These are phyloP conservation scores for Brassica carinata DNA, from an alignment of 345 rosid genomes.

Conservation along the genomic window DNA sequence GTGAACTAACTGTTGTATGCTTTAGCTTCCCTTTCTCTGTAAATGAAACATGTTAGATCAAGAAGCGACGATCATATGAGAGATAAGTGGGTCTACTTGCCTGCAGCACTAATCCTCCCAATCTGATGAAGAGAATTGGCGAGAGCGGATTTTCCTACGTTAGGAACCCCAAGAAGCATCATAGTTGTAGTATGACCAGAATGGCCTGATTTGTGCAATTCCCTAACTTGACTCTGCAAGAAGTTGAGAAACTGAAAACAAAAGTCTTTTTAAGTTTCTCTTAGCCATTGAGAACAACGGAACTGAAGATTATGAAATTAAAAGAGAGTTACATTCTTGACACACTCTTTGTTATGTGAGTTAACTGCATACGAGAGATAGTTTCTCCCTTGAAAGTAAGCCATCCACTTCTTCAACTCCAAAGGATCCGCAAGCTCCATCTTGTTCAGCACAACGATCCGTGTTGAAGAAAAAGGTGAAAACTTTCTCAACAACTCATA, in stretches of 20 bases:
- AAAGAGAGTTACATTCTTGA: constrained; percentile 55
- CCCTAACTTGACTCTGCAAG: constrained; percentile 69
- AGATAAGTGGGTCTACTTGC: constrained; percentile 35
- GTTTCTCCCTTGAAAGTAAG: constrained; percentile 48
- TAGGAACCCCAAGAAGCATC: constrained; percentile 84
- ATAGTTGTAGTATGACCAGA: constrained; percentile 52
- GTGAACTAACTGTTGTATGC: constrained; percentile 68
- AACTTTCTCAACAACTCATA: constrained; percentile 48
- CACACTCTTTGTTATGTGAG: constrained; percentile 77
- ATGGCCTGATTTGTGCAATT: constrained; percentile 50
- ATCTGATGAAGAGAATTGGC: constrained; percentile 80
- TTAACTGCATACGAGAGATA: constrained; percentile 57
- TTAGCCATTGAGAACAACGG: background rate
- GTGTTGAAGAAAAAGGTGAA: constrained; percentile 31
- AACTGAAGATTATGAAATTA: background rate
- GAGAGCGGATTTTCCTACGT: constrained; percentile 86
- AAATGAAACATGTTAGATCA: background rate
- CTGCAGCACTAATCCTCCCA: constrained; percentile 81
- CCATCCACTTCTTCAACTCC: constrained; percentile 63
- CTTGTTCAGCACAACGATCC: constrained; percentile 73
- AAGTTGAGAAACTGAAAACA: constrained; percentile 66
- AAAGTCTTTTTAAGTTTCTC: background rate
- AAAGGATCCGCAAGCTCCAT: constrained; percentile 65
- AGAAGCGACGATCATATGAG: background rate
- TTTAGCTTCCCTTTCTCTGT: constrained; percentile 57